Base-by-base conservation (phyloP, 1,284 basidiomycete species). In the Pseudozyma tsukubaensis region DNA sequence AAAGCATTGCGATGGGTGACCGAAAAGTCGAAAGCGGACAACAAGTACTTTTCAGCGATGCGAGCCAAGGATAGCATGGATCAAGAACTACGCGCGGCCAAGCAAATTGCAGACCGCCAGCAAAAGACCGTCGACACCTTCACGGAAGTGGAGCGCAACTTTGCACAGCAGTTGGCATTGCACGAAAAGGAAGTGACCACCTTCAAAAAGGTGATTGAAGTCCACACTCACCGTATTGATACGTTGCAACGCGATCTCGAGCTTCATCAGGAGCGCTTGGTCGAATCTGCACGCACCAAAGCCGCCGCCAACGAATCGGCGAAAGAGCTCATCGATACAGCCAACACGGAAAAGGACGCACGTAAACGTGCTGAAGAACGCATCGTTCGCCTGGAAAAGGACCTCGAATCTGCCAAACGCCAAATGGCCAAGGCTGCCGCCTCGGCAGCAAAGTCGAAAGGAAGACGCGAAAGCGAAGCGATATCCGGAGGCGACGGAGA, bases 1-100 rank as follows among this genome's bases (percentile, higher is more conserved):
- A 90, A 90, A 64, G 81, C 95, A 51, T 84, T 85, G 55, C 83
- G 84, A 12, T 77, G 85, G 24, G 82, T 82, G 3, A 85, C 84
- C n/a, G 86, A 86, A 61, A 92, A 90, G 91, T 92, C 93, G 13
- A 97, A 96, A 86, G 91, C 92, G 19, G 95, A 98, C 79, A 97
- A 94, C 87, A 97, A 94, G 86, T 98, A 91, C 85, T 98, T 91
- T 84, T 89, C 92, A 29, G 91, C 92, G 6, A 94, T 96, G 91
- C 90, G 93, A 36, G 90, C 92, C 61, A 94, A 93, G 84, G 94
- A 97, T 70, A 90, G 91, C 3, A 85, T 91, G 6, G 92, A 94
- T 39, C 87, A 87, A 2, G 93, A 97, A 84, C 88, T 90, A 64
- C 92, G 92, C 83, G 89, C 88, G 37, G 85, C 91, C 21, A 85